A percentile compares a stretch with the other conserved stretches of the same genome.
These are phyloP conservation scores for Xylaria polymorpha DNA, from an alignment of 2,329 filamentous ascomycete species.

Conservation along the genomic window DNA sequence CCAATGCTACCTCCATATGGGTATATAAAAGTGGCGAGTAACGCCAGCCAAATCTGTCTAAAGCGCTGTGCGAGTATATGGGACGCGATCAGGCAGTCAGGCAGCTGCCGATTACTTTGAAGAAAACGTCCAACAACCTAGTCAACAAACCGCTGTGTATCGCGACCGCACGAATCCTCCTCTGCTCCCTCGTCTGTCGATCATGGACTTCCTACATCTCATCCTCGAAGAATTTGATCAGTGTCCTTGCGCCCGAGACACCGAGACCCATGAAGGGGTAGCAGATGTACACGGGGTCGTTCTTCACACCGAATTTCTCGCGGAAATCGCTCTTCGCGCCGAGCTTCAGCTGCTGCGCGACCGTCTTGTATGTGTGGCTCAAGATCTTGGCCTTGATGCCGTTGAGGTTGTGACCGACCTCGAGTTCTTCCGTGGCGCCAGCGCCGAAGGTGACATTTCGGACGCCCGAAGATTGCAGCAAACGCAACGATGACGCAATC, in stretches of 20 bases:
- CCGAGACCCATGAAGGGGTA: slow-evolving; percentile 89
- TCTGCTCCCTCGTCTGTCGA: slow-evolving; percentile 1
- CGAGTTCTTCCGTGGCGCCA: slow-evolving; percentile 79
- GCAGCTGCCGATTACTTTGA: slow-evolving; percentile 1
- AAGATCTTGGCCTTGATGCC: slow-evolving; percentile 84
- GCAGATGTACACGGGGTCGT: slow-evolving; percentile 88
- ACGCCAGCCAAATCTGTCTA: slow-evolving; percentile 13
- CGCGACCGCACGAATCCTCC: not conserved
- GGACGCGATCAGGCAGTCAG: slow-evolving; percentile 3
- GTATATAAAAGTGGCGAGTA: slow-evolving; percentile 31
- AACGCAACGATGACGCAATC: slow-evolving; percentile 67
- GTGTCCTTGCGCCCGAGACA: slow-evolving; percentile 82
- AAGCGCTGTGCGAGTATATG: slow-evolving; percentile 13
- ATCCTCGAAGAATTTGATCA: slow-evolving; percentile 90
- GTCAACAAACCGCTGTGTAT: not conserved
- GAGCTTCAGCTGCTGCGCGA: slow-evolving; percentile 49
- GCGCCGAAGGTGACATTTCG: slow-evolving; percentile 86
- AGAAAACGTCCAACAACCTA: slow-evolving; percentile 22
- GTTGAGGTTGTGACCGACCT: slow-evolving; percentile 82
- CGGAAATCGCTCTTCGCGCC: slow-evolving; percentile 88
- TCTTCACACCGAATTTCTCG: slow-evolving; percentile 86
- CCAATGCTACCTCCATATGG: slow-evolving; percentile 28
- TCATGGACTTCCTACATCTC: slow-evolving; percentile 46
- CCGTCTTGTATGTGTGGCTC: slow-evolving; percentile 81
- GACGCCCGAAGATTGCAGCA: slow-evolving; percentile 67